Percentiles rank a stretch among this genome's conserved stretches.
Conservation (phyloP, 805 yeast genomes). For the Saccharomycopsis fermentans region DNA sequence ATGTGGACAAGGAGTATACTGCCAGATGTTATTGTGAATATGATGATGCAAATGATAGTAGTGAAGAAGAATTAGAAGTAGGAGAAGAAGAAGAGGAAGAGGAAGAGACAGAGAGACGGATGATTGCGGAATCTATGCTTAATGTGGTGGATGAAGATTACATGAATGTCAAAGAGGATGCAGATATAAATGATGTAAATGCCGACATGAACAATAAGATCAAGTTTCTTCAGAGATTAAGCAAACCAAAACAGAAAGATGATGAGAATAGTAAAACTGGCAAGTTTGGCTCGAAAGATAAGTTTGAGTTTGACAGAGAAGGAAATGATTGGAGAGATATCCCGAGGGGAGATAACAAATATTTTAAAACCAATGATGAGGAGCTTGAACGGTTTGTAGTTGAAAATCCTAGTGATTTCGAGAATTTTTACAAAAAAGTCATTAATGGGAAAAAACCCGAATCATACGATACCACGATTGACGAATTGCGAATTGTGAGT, state of each 20-base stretch:
- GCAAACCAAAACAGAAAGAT: conserved; percentile 27
- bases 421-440: not conserved
- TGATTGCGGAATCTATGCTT: not conserved
- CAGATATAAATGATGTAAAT: not conserved
- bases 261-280: not conserved
- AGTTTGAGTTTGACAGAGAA: conserved; percentile 43
- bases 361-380: conserved; percentile 22
- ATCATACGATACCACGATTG: not conserved
- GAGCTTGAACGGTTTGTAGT: not conserved
- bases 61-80: conserved; percentile 13
- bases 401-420: not conserved
- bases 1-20: conserved; percentile 22
- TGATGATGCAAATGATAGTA: conserved; percentile 22
- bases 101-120: not conserved
- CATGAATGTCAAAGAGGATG: not conserved
- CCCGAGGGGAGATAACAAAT: conserved; percentile 47
- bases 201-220: not conserved
- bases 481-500: not conserved
- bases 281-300: conserved; percentile 2
- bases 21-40: conserved; percentile 32
- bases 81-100: not conserved
- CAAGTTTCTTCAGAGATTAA: not conserved
- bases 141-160: not conserved
- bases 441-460: not conserved
- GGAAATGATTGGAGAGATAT: conserved; percentile 70